These are phyloP conservation scores for Populus euphratica DNA, from an alignment of 345 rosid genomes.

Conservation along the genomic window DNA sequence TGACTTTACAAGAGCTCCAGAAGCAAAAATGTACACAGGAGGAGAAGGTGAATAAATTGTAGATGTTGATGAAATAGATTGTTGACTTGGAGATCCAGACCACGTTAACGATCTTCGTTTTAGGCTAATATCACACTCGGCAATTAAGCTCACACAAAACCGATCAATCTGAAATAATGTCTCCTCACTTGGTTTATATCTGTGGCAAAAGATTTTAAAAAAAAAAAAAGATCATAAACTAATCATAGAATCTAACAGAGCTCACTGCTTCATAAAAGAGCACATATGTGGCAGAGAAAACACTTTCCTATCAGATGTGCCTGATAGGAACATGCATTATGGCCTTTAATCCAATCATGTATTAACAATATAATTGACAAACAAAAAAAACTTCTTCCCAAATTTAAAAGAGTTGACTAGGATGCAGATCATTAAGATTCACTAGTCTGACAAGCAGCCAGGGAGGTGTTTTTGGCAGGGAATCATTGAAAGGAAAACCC, in stretches of 20 bases:
- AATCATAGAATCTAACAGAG: slow-evolving; percentile 5
- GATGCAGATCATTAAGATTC: background rate
- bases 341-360: background rate
- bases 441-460: background rate
- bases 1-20: slow-evolving; percentile 82
- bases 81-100: slow-evolving; percentile 43
- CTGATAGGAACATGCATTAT: background rate
- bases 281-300: background rate
- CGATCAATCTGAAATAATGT: slow-evolving; percentile 81
- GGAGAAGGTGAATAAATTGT: slow-evolving; percentile 53
- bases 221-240: slow-evolving; percentile 6
- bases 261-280: background rate
- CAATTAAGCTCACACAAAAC: slow-evolving; percentile 68
- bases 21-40: slow-evolving; percentile 85
- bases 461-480: background rate
- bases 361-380: background rate
- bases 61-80: slow-evolving; percentile 24
- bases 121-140: slow-evolving; percentile 67
- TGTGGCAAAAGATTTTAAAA: slow-evolving; percentile 33
- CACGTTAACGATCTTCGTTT: slow-evolving; percentile 47
- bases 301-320: background rate
- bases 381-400: background rate
- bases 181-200: slow-evolving; percentile 95
- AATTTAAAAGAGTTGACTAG: background rate
- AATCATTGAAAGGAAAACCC: background rate